Evolutionary conservation across 1,284 basidiomycete species (phyloP).

Genomic region (Trametes polyzona): DNA sequence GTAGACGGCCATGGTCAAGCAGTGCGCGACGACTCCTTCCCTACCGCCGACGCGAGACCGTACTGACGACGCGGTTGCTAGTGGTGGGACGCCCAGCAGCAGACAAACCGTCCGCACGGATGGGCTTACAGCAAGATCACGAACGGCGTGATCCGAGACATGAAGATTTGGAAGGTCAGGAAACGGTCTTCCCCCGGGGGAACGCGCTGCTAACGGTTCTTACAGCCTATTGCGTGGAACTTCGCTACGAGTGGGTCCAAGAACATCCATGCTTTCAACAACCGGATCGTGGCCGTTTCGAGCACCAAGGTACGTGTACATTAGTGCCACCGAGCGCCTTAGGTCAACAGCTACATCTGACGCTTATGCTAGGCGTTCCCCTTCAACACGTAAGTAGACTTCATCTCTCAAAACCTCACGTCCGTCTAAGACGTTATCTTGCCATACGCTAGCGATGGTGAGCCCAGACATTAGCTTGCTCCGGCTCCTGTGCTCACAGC

Average conservation of each 20-base stretch:
- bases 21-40: no score
- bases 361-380: constrained; percentile 69
- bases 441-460: constrained; percentile 28
- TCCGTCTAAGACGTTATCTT: background rate
- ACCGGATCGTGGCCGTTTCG: constrained; percentile 56
- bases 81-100: constrained; percentile 65
- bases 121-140: constrained; percentile 56
- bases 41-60: no score
- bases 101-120: constrained; percentile 59
- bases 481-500: background rate
- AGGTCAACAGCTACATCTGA: no score
- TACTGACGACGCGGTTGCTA: constrained; percentile 25
- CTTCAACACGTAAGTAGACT: constrained; percentile 64
- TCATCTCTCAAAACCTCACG: background rate
- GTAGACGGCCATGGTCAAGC: constrained; percentile 62
- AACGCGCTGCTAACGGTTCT: no score
- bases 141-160: constrained; percentile 55
- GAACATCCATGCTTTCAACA: constrained; percentile 57
- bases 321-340: no score
- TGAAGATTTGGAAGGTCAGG: constrained; percentile 63
- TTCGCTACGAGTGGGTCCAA: constrained; percentile 54
- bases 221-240: constrained; percentile 60
- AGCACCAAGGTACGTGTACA: constrained; percentile 37
- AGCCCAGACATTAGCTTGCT: no score
- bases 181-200: no score